Conservation (phyloP, 768 basidiomycete genomes). For the Auricularia sp. region DNA sequence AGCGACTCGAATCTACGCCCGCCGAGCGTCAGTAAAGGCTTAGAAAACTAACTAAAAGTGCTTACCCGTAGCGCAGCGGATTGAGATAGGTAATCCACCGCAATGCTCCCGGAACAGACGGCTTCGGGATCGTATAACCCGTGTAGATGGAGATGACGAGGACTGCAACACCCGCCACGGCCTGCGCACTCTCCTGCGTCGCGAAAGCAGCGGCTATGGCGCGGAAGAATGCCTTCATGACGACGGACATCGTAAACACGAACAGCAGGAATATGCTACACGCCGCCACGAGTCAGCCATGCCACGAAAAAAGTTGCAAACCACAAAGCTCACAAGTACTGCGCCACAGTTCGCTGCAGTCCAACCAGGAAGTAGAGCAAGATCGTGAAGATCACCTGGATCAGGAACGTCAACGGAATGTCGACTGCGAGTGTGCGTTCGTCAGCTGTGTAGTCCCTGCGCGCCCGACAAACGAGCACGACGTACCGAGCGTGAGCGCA, state of each 20-base stretch:
- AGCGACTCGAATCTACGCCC: slow-evolving; percentile 47
- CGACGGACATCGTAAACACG: slow-evolving; percentile 41
- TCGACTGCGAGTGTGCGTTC: not conserved
- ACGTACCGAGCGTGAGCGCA: slow-evolving; percentile 42
- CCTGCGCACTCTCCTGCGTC: slow-evolving; percentile 50
- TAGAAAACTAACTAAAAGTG: too few relatives aligned
- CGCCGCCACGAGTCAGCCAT: slow-evolving; percentile 20
- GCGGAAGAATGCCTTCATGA: slow-evolving; percentile 81
- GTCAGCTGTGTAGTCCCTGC: not conserved
- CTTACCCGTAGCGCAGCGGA: slow-evolving; percentile 47
- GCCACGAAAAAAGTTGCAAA: not conserved
- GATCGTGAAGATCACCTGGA: slow-evolving; percentile 34
- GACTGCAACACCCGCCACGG: slow-evolving; percentile 42
- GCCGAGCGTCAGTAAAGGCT: too few relatives aligned
- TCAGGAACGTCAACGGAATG: slow-evolving; percentile 40
- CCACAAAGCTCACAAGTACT: not conserved
- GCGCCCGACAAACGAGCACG: not conserved
- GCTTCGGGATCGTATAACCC: slow-evolving; percentile 52
- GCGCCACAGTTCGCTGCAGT: slow-evolving; percentile 21
- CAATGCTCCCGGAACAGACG: slow-evolving; percentile 57
- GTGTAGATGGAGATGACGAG: slow-evolving; percentile 47
- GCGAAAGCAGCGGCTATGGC: slow-evolving; percentile 54
- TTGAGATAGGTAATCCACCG: slow-evolving; percentile 47
- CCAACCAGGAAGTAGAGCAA: slow-evolving; percentile 53
- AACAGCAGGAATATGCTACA: slow-evolving; percentile 63